These are phyloP conservation scores for Madurella mycetomatis DNA, from an alignment of 2,329 filamentous ascomycete genomes.

Conservation along the genomic window DNA sequence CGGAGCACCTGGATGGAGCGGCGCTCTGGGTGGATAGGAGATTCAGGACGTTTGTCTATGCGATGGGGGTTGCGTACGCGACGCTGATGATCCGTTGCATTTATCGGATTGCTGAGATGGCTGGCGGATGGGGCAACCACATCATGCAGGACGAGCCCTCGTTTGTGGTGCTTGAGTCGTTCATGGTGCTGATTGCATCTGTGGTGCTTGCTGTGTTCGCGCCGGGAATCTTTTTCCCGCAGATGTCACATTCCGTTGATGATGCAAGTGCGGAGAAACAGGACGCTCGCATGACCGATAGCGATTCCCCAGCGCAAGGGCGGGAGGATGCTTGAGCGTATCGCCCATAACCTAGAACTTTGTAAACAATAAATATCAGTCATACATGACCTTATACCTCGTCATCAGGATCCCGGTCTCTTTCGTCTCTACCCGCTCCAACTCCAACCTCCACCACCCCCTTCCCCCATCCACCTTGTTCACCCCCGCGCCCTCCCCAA, in stretches of 20 bases:
- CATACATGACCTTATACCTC: slow-evolving; percentile 14
- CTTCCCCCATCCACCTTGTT: not conserved
- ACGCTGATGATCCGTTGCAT: slow-evolving; percentile 48
- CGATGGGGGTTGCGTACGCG: slow-evolving; percentile 41
- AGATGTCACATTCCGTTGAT: slow-evolving; percentile 36
- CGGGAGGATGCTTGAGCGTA: slow-evolving; percentile 4
- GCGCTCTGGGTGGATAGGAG: slow-evolving; percentile 40
- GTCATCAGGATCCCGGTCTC: slow-evolving; percentile 18
- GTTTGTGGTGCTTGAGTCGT: slow-evolving; percentile 56
- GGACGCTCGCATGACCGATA: slow-evolving; percentile 10
- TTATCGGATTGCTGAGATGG: slow-evolving; percentile 60
- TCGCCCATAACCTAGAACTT: not conserved
- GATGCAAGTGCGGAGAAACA: slow-evolving; percentile 3
- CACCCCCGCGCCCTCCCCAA: slow-evolving; percentile 2
- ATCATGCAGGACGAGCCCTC: slow-evolving; percentile 60
- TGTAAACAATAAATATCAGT: not conserved
- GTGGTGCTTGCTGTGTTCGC: slow-evolving; percentile 50
- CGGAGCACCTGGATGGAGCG: slow-evolving; percentile 24
- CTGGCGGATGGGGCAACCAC: slow-evolving; percentile 59
- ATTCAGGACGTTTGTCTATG: slow-evolving; percentile 41
- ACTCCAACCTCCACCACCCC: slow-evolving; percentile 4
- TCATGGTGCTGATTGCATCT: slow-evolving; percentile 48
- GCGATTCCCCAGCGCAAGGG: slow-evolving; percentile 7
- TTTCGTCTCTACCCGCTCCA: slow-evolving; percentile 4
- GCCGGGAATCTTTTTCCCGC: slow-evolving; percentile 53